Evolutionary conservation across 495 filamentous ascomycete genomes (phyloP).

Genomic region (Staphylotrichum tortipilum): DNA sequence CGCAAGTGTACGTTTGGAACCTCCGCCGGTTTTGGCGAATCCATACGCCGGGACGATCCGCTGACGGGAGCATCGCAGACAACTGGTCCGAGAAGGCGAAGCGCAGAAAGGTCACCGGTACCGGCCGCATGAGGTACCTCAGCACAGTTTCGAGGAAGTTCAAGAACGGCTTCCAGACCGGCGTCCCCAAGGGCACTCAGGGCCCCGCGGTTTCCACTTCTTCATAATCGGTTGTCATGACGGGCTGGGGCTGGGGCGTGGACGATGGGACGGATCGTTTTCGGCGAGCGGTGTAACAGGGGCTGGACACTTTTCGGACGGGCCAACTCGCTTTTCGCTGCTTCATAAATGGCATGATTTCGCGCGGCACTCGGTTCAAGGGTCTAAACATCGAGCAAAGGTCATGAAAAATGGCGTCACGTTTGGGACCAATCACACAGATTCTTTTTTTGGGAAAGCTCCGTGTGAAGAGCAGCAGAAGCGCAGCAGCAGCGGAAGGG

Average conservation of each 20-base stretch:
- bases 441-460: constrained; percentile 6
- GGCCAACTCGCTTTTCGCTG: constrained; percentile 21
- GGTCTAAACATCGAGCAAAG: constrained; percentile 23
- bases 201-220: constrained; percentile 40
- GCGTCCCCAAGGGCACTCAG: constrained; percentile 74
- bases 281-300: constrained; percentile 27
- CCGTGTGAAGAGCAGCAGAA: constrained; percentile 3
- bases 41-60: not conserved
- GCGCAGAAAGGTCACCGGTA: constrained; percentile 97
- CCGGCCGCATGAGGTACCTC: constrained; percentile 86
- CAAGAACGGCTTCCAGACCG: constrained; percentile 93
- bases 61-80: constrained; percentile 45
- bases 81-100: constrained; percentile 99
- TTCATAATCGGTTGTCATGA: constrained; percentile 13
- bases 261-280: constrained; percentile 23
- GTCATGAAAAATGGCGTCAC: constrained; percentile 29
- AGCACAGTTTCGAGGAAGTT: constrained; percentile 82
- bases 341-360: constrained; percentile 26
- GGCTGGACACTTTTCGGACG: constrained; percentile 23
- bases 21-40: not conserved
- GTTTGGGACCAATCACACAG: constrained; percentile 14
- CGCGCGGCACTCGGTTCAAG: constrained; percentile 22
- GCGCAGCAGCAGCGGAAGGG: not conserved
- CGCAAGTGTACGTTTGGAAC: constrained; percentile 81
- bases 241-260: constrained; percentile 16